Base-by-base conservation (phyloP, 1,284 basidiomycete species). In the Boletus semigastroideus region DNA sequence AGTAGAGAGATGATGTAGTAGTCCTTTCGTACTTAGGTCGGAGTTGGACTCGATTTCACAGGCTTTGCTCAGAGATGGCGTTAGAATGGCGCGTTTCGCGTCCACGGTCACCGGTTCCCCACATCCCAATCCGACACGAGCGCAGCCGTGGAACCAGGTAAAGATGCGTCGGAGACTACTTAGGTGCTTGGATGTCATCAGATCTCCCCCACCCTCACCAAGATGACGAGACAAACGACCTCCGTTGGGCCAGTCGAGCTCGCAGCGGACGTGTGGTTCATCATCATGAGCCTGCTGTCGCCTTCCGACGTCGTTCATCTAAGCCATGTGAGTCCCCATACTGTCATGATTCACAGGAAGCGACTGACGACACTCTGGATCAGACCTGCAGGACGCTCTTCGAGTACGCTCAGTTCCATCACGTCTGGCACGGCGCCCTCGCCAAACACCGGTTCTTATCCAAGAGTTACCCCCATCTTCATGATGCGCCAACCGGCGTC, bases 281-380 rank as follows among this genome's bases (percentile, higher is more conserved):
- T 66, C 30, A 57, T 69, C 42, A 70, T 69, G 67, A 28, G 53
- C 45, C 48, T 65, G 11, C 39, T 69, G 37, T 62, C 64, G 27
- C 58, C 68, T 0, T 48, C 53, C 2, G 67, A 66, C 27, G 34
- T 66, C 39, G 48, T 65, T 27, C 53, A 45, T 31, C 44, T 69
- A 46, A 51, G 66, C 43, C 61, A 52, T 19, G 66, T 69, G 34
- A 67, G 66, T 63, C 9, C n/a, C n/a, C n/a, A 6, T 2, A 6
- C 17, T 20, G 17, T 3, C n/a, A 4, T n/a, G 7, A 22, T n/a
- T n/a, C 13, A 16, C 13, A 0, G 4, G 2, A n/a, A 48, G 4
- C 13, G 19, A 45, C 27, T 52, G 27, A 50, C 41, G 13, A 10
- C n/a, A 13, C 12, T 8, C 17, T 33, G 14, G 8, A 34, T 40